Evolutionary conservation across 441 rosid species (phyloP).

Genomic region (Kokia cookei): DNA sequence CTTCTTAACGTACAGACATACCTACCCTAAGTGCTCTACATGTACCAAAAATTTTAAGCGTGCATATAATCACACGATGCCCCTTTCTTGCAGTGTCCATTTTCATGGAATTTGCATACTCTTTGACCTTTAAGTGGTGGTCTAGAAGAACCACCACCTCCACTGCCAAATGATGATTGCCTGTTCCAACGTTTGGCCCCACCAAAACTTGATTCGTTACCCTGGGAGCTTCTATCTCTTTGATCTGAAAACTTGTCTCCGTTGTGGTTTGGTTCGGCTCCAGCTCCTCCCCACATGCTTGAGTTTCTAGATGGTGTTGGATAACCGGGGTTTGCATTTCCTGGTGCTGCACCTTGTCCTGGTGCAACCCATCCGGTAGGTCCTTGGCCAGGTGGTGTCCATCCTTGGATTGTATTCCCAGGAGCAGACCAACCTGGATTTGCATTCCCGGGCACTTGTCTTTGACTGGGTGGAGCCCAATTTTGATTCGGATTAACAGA

Average conservation of each 20-base stretch:
- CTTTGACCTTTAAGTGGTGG: conserved; percentile 53
- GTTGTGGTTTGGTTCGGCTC: conserved; percentile 39
- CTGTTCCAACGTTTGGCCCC: conserved; percentile 57
- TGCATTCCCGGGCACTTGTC: conserved; percentile 28
- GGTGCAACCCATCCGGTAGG: conserved; percentile 43
- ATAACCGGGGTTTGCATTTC: conserved; percentile 34
- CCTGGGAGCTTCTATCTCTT: conserved; percentile 33
- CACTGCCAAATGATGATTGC: conserved; percentile 51
- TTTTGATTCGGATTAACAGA: conserved; percentile 29
- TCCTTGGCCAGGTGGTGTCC: conserved; percentile 54
- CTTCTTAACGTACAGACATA: conserved; percentile 32
- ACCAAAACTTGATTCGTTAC: conserved; percentile 55
- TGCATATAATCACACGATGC: conserved; percentile 77
- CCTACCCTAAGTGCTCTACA: conserved; percentile 20
- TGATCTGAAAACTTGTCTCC: conserved; percentile 39
- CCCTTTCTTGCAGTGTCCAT: conserved; percentile 83
- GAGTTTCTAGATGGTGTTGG: conserved; percentile 34
- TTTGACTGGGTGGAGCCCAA: conserved; percentile 41
- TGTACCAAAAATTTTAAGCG: conserved; percentile 23
- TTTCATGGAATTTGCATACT: conserved; percentile 68
- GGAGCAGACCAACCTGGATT: conserved; percentile 46
- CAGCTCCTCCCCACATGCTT: conserved; percentile 35
- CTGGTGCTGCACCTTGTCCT: conserved; percentile 27
- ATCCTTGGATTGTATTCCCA: conserved; percentile 20
- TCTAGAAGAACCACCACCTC: conserved; percentile 38